phyloP scores from a whole-genome alignment of 306 rosid species.

The Ormosia semicastrata region DNA sequence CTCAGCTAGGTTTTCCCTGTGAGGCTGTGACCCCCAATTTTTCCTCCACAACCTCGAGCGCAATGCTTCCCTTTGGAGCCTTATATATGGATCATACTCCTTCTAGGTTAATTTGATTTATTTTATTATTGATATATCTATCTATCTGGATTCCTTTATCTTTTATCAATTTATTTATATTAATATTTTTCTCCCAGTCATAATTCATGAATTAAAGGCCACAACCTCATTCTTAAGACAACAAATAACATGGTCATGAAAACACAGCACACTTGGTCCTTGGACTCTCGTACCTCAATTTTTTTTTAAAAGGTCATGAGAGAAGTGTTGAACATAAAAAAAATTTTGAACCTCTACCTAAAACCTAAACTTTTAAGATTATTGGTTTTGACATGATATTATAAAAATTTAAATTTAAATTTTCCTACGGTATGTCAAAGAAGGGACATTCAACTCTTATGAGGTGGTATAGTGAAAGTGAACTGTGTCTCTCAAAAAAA shows the following conservation, averaged over 20 bases:
- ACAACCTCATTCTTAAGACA: neutral
- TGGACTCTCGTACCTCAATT: too few species aligned
- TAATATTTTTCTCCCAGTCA: neutral
- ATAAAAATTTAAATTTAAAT: neutral
- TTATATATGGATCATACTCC: constrained; percentile 26
- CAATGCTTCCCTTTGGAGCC: constrained; percentile 31
- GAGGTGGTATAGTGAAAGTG: too few species aligned
- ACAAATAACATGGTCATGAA: too few species aligned
- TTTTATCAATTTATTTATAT: neutral
- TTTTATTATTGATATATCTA: neutral
- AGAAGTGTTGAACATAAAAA: neutral
- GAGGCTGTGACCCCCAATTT: constrained; percentile 3
- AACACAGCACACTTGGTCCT: too few species aligned
- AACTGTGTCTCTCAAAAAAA: too few species aligned
- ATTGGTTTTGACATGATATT: neutral
- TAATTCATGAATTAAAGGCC: neutral
- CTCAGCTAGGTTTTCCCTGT: constrained; percentile 19
- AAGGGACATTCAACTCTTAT: neutral
- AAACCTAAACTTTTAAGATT: neutral
- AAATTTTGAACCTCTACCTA: neutral
- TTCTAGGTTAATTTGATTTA: neutral
- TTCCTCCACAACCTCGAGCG: constrained; percentile 20
- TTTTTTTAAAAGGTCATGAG: neutral
- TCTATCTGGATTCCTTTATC: neutral
- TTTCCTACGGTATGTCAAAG: neutral